phyloP scores from a whole-genome alignment of 1,284 basidiomycete species.

The Filobasidium uniguttulatum region DNA sequence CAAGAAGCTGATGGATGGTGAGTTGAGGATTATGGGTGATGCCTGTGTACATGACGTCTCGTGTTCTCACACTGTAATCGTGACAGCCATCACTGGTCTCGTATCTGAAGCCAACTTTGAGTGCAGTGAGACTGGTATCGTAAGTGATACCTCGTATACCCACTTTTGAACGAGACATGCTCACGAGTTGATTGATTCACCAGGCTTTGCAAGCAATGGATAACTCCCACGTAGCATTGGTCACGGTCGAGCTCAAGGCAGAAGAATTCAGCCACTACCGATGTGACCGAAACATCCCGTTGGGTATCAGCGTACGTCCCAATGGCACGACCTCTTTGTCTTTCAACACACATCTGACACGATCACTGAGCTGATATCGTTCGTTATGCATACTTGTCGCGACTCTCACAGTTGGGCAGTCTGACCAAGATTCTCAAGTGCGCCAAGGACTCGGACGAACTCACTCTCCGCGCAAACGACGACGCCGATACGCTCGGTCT shows the following conservation, averaged over 20 bases:
- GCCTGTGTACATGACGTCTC: neutral
- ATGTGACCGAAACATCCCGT: conserved; percentile 89
- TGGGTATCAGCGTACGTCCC: conserved; percentile 59
- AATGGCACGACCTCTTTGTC: neutral
- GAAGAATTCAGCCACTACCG: conserved; percentile 77
- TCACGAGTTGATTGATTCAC: neutral
- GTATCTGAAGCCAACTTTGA: conserved; percentile 98
- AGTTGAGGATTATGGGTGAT: conserved; percentile 26
- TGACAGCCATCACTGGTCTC: conserved; percentile 97
- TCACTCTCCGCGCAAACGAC: conserved; percentile 82
- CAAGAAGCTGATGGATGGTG: conserved; percentile 78
- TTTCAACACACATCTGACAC: neutral
- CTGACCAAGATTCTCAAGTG: conserved; percentile 95
- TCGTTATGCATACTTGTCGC: neutral
- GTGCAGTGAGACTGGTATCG: conserved; percentile 90
- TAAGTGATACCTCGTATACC: conserved; percentile 38
- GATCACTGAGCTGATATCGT: neutral
- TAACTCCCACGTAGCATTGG: conserved; percentile 97
- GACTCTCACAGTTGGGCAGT: conserved; percentile 48
- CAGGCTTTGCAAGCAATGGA: conserved; percentile 95
- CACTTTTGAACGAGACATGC: too few species aligned
- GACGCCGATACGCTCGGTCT: conserved; percentile 82
- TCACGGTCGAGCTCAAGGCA: conserved; percentile 62
- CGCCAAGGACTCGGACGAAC: conserved; percentile 89
- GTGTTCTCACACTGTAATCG: neutral